Evolutionary conservation across 2,329 filamentous ascomycete species (phyloP).

Genomic region (Exserohilum turcica): DNA sequence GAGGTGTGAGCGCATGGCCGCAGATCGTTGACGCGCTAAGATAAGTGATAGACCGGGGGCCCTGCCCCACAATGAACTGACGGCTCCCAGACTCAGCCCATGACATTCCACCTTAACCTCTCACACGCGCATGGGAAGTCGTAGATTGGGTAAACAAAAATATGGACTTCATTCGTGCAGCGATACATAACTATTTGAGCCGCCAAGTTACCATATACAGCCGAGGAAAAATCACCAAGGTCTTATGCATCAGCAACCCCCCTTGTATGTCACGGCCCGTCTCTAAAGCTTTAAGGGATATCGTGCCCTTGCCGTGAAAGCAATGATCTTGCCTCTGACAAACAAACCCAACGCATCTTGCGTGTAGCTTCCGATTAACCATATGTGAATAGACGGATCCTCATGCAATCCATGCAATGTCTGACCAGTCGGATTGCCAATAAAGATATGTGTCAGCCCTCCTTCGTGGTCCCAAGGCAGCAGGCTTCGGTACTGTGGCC

Average conservation of each 20-base stretch:
- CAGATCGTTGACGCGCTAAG: slow-evolving; percentile 26
- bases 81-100: not conserved
- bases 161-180: no score
- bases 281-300: no score
- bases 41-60: slow-evolving; percentile 15
- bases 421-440: not conserved
- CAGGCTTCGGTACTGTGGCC: not conserved
- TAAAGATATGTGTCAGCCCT: not conserved
- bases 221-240: no score
- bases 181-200: no score
- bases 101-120: not conserved
- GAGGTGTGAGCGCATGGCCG: slow-evolving; percentile 10
- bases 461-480: not conserved
- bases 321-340: no score
- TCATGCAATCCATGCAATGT: not conserved
- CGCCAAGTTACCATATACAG: no score
- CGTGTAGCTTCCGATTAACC: no score
- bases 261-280: no score
- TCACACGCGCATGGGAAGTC: not conserved
- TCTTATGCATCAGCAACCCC: no score
- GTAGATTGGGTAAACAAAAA: no score
- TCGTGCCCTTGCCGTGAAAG: no score
- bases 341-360: no score
- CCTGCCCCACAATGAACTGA: slow-evolving; percentile 6
- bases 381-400: not conserved